A percentile compares a stretch with the other conserved stretches of the same genome.
phyloP scores from a whole-genome alignment of 768 basidiomycete species.

The Auriculariales sp. region DNA sequence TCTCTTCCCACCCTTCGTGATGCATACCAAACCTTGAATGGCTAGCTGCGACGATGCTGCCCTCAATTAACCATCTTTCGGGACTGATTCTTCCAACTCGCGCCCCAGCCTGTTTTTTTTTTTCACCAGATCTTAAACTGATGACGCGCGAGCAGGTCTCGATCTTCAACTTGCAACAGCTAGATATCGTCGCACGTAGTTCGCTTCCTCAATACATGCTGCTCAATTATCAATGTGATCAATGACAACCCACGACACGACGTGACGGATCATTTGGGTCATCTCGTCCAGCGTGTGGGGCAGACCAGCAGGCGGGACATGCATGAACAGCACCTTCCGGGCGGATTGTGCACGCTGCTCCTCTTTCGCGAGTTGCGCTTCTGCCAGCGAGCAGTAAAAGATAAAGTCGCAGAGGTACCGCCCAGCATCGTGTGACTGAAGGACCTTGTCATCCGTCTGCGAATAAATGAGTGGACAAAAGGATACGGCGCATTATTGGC shows the following conservation, averaged over 20 bases:
- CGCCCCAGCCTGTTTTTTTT: no score
- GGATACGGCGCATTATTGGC: neutral
- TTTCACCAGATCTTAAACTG: no score
- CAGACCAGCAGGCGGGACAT: constrained; percentile 7
- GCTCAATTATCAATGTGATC: no score
- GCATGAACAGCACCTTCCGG: constrained; percentile 10
- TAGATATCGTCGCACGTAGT: no score
- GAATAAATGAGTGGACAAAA: neutral
- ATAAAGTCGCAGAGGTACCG: constrained; percentile 67
- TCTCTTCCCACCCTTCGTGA: no score
- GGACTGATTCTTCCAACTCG: no score
- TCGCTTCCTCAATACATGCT: no score
- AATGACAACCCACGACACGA: constrained; percentile 3
- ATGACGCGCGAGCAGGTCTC: no score
- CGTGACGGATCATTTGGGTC: constrained; percentile 3
- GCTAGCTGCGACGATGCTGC: no score
- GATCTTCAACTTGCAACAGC: no score
- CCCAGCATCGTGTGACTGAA: constrained; percentile 61
- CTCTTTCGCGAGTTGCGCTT: constrained; percentile 13
- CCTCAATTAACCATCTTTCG: no score
- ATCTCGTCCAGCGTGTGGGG: constrained; percentile 4
- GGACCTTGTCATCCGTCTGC: constrained; percentile 34
- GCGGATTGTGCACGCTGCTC: constrained; percentile 1
- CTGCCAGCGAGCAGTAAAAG: constrained; percentile 63
- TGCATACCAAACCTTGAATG: no score